Base-by-base conservation (phyloP, 2,329 filamentous ascomycete genomes). In the Cercospora nicotianae region DNA sequence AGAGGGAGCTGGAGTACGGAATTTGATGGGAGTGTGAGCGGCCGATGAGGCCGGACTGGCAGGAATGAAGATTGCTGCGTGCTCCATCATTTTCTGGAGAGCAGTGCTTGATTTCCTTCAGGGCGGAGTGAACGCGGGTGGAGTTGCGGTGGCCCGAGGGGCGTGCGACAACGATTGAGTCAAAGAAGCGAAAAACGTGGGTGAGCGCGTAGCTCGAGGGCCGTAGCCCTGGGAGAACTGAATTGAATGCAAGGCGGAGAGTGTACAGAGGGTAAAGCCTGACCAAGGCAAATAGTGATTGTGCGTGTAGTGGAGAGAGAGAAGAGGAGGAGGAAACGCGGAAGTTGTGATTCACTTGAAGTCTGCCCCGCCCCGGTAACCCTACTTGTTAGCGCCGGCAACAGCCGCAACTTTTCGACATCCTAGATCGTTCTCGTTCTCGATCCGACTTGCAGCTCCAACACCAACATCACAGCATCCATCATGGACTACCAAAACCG, bases 401-500 rank as follows among this genome's bases (percentile, higher is more conserved):
- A 55, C 6, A 55, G 48, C 48, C 48, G 48, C 48, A 55, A 55
- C 48, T 28, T 55, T n/a, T 28, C 23, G 23, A 28, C 48, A 55
- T 16, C 23, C 23, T 8, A 55, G 48, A 23, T 28, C 48, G 48
- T 55, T 45, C 42, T 61, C 59, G 36, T 26, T 39, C 16, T 55
- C 18, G 48, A 6, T 7, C 23, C 10, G 23, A 59, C 58, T 28
- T 39, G 58, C 53, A 48, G n/a, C 33, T 36, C 30, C 63, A 30
- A 59, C 33, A 60, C n/a, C 65, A 58, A 48, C 13, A 63, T 16
- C 23, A 55, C 23, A 55, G 23, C 48, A 55, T n/a, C 13, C 48
- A 55, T 18, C 65, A 77, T 76, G 72, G 77, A 78, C 71, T 75
- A 74, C 58, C 87, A 97, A 85, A 97, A 98, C 81, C 92, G 94